Evolutionary conservation across 2,329 filamentous ascomycete species (phyloP).

Genomic region (Dendrostoma leiphaemia): DNA sequence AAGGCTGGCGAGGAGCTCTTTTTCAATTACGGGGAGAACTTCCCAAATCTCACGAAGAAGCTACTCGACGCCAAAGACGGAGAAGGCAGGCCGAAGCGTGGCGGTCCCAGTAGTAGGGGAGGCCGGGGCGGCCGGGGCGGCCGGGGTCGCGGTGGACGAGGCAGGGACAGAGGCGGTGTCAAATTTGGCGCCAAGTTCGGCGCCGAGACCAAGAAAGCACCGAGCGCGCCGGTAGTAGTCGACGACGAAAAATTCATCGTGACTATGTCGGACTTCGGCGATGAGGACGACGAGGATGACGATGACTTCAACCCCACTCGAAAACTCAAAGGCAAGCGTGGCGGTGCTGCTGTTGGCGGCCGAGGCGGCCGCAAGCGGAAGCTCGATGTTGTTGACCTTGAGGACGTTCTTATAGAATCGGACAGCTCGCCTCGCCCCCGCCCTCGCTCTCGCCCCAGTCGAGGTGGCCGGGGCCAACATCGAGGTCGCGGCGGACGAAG

Average conservation of each 20-base stretch:
- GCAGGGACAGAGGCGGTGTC: constrained; percentile 13
- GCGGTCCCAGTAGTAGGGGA: constrained; percentile 4
- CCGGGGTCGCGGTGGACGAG: constrained; percentile 15
- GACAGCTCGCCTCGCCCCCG: constrained; percentile 7
- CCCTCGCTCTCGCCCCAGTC: constrained; percentile 4
- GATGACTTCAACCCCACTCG: constrained; percentile 18
- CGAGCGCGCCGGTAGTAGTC: neutral
- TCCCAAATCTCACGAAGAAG: constrained; percentile 59
- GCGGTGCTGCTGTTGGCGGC: constrained; percentile 1
- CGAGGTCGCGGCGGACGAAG: constrained; percentile 1
- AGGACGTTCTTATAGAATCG: constrained; percentile 3
- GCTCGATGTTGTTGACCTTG: neutral
- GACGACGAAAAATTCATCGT: constrained; percentile 5
- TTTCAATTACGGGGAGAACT: constrained; percentile 76
- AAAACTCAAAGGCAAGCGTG: constrained; percentile 5
- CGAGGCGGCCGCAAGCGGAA: constrained; percentile 18
- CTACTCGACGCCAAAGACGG: constrained; percentile 42
- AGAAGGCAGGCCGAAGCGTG: constrained; percentile 13
- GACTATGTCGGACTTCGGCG: constrained; percentile 10
- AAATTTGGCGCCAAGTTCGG: constrained; percentile 14
- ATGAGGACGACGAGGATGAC: constrained; percentile 23
- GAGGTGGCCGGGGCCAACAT: constrained; percentile 5
- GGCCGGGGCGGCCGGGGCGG: constrained; percentile 11
- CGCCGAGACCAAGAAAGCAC: constrained; percentile 17
- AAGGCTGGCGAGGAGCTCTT: constrained; percentile 73